These are phyloP conservation scores for Naganishia sp. DNA, from an alignment of 1,284 basidiomycete genomes.

Conservation along the genomic window DNA sequence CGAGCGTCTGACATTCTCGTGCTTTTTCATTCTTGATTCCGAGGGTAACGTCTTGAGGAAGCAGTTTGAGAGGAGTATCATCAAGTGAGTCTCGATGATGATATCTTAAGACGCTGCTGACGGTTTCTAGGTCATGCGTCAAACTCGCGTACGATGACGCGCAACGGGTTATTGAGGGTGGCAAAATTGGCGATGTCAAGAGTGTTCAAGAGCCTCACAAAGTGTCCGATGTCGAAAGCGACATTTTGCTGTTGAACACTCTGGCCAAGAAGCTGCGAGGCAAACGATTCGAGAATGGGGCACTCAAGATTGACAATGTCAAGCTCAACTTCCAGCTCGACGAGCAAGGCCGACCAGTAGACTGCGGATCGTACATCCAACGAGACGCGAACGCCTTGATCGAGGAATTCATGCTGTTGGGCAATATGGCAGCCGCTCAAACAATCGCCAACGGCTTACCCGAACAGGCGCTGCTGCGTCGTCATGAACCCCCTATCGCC, in stretches of 20 bases:
- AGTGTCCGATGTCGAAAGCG: constrained; percentile 65
- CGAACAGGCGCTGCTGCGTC: constrained; percentile 89
- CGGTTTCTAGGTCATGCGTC: constrained; percentile 67
- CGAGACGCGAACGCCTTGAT: constrained; percentile 78
- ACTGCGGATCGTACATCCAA: constrained; percentile 68
- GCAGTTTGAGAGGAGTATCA: constrained; percentile 89
- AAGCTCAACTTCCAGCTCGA: constrained; percentile 79
- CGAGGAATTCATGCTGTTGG: constrained; percentile 94
- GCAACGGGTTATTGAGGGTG: constrained; percentile 78
- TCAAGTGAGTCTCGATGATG: constrained; percentile 63
- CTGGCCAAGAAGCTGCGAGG: constrained; percentile 73
- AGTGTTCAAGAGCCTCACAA: constrained; percentile 64
- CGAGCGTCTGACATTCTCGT: constrained; percentile 87
- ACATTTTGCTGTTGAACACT: constrained; percentile 59
- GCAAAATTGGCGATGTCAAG: constrained; percentile 57
- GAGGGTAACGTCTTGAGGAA: constrained; percentile 81
- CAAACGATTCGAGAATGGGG: constrained; percentile 77
- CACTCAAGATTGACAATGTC: constrained; percentile 71
- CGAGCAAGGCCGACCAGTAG: constrained; percentile 75
- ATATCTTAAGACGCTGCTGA: constrained; percentile 13
- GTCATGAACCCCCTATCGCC: constrained; percentile 90
- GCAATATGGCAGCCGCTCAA: constrained; percentile 87
- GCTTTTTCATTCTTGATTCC: constrained; percentile 79
- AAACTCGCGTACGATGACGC: constrained; percentile 82
- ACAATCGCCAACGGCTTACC: constrained; percentile 90